Conservation (phyloP, 805 yeast species). For the Kuraishia capsulata region DNA sequence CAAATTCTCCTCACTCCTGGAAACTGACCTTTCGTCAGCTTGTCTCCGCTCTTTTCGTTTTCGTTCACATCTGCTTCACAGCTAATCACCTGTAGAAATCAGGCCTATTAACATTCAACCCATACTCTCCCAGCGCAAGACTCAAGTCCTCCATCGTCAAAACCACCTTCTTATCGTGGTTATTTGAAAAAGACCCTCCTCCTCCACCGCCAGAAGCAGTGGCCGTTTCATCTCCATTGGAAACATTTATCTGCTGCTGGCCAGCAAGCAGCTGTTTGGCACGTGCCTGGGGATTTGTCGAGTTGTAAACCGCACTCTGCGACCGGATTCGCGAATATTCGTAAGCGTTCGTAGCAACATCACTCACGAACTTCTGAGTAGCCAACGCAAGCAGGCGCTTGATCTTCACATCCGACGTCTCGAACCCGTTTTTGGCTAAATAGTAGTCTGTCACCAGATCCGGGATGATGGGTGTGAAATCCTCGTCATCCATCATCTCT, state of each 20-base stretch:
- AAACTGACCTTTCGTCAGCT: too few species aligned
- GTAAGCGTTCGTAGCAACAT: slow-evolving; percentile 93
- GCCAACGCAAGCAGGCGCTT: slow-evolving; percentile 87
- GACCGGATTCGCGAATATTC: slow-evolving; percentile 91
- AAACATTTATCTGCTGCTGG: slow-evolving; percentile 27
- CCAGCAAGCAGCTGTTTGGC: slow-evolving; percentile 73
- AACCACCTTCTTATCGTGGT: slow-evolving; percentile 46
- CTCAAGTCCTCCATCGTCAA: slow-evolving; percentile 90
- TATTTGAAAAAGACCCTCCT: slow-evolving; percentile 9
- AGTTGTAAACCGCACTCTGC: slow-evolving; percentile 75
- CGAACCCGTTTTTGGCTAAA: slow-evolving; percentile 76
- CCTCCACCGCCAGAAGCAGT: slow-evolving; percentile 4
- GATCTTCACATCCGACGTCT: slow-evolving; percentile 65
- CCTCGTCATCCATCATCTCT: slow-evolving; percentile 88
- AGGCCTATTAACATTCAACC: slow-evolving; percentile 76
- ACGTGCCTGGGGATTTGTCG: slow-evolving; percentile 78
- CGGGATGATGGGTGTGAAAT: slow-evolving; percentile 91
- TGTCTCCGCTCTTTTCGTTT: slow-evolving; percentile 1
- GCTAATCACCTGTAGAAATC: slow-evolving; percentile 74
- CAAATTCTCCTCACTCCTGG: too few species aligned
- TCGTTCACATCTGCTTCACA: slow-evolving; percentile 1
- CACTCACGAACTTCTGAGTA: slow-evolving; percentile 90
- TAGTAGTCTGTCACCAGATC: slow-evolving; percentile 95
- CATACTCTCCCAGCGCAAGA: slow-evolving; percentile 84
- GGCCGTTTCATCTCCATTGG: slow-evolving; percentile 11